Evolutionary conservation across 1,284 basidiomycete species (phyloP).

Genomic region (Prillingera fragicola): DNA sequence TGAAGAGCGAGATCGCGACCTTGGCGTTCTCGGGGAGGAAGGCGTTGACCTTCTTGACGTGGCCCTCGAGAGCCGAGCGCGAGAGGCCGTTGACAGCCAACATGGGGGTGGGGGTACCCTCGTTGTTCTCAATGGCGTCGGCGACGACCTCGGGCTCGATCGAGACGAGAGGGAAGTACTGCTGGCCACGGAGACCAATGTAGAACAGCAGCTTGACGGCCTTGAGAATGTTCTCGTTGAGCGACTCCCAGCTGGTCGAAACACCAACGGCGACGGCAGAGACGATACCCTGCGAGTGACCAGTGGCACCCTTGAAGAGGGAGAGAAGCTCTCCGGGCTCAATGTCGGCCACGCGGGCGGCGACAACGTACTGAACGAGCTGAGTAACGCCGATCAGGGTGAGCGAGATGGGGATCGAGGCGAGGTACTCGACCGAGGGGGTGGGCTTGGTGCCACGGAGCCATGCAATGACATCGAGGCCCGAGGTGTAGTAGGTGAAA

Average conservation of each 20-base stretch:
- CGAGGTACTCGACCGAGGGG: slow-evolving; percentile 81
- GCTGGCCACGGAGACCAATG: slow-evolving; percentile 86
- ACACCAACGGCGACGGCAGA: slow-evolving; percentile 83
- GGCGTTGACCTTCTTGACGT: slow-evolving; percentile 82
- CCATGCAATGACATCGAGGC: slow-evolving; percentile 80
- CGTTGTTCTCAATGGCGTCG: slow-evolving; percentile 84
- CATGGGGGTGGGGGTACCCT: slow-evolving; percentile 92
- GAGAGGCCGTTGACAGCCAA: slow-evolving; percentile 78
- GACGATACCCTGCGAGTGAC: slow-evolving; percentile 94
- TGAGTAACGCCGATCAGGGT: slow-evolving; percentile 95
- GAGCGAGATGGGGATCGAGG: slow-evolving; percentile 89
- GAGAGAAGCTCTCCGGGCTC: slow-evolving; percentile 73
- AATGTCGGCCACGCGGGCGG: slow-evolving; percentile 67
- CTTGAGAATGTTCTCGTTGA: slow-evolving; percentile 70
- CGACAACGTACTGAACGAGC: slow-evolving; percentile 82
- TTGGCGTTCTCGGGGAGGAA: slow-evolving; percentile 74
- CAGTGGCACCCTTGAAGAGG: slow-evolving; percentile 78
- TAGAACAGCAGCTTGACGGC: slow-evolving; percentile 89
- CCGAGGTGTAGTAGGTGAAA: slow-evolving; percentile 68
- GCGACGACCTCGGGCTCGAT: slow-evolving; percentile 82
- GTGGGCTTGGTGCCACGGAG: slow-evolving; percentile 63
- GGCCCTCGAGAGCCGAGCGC: slow-evolving; percentile 69
- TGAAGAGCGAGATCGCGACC: slow-evolving; percentile 81
- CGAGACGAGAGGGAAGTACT: slow-evolving; percentile 88
- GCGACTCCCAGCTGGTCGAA: slow-evolving; percentile 68